Percentiles rank a stretch among this genome's conserved stretches.
phyloP scores from a whole-genome alignment of 169 alveolate species.

The Eimeria brunetti region DNA sequence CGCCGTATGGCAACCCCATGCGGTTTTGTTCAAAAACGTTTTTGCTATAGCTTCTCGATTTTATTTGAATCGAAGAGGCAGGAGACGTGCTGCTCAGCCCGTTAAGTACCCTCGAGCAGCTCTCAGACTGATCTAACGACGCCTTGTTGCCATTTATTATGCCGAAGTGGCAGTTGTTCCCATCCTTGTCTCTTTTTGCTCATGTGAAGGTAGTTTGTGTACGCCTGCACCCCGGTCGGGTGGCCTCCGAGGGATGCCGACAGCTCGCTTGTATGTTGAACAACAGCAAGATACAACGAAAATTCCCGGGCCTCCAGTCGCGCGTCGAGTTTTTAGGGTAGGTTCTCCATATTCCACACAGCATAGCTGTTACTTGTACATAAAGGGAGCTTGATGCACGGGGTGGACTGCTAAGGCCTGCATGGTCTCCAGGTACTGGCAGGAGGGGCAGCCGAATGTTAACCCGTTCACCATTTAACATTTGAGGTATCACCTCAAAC shows the following conservation, averaged over 20 bases:
- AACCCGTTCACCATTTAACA: background rate
- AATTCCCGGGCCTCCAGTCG: slow-evolving; percentile 28
- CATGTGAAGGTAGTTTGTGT: slow-evolving; percentile 58
- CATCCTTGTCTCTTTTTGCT: slow-evolving; percentile 12
- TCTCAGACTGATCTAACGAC: background rate
- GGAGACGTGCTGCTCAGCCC: background rate
- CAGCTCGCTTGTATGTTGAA: slow-evolving; percentile 56
- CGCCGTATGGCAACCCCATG: background rate
- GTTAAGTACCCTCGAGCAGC: background rate
- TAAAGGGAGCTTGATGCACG: background rate
- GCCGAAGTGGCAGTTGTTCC: slow-evolving; percentile 62
- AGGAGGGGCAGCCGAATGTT: background rate
- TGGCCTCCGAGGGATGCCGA: slow-evolving; percentile 66
- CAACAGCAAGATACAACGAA: slow-evolving; percentile 5
- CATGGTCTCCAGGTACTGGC: background rate
- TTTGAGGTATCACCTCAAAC: background rate
- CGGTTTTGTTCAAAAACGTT: background rate
- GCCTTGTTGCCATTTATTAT: background rate
- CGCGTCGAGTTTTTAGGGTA: slow-evolving; percentile 60
- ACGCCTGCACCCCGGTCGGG: slow-evolving; percentile 62
- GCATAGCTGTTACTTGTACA: background rate
- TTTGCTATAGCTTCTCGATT: background rate
- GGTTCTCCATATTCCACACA: background rate
- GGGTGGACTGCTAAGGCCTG: background rate
- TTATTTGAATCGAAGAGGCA: background rate